Conservation (phyloP, 176 grass and related monocot genomes). For the Thinopyrum elongatum region DNA sequence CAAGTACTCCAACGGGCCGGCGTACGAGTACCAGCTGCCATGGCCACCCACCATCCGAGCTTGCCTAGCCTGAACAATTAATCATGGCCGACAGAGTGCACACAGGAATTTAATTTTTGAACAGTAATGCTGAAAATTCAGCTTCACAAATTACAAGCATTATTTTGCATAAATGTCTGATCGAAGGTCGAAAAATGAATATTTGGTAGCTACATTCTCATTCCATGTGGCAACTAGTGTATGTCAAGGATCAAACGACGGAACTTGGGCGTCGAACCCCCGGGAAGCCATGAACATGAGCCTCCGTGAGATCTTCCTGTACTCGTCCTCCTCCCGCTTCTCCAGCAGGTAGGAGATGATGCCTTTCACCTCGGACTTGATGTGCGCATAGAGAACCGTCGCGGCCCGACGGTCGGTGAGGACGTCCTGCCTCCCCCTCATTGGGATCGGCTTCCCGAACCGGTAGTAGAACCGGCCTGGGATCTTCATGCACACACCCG, state of each 20-base stretch:
- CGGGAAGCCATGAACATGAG: conserved; percentile 31
- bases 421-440: conserved; percentile 29
- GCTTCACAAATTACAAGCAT: too few species aligned
- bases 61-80: neutral
- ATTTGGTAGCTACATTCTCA: too few species aligned
- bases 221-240: conserved; percentile 5
- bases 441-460: conserved; percentile 72
- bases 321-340: conserved; percentile 60
- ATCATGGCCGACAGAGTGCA: too few species aligned
- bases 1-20: neutral
- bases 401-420: conserved; percentile 37
- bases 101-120: too few species aligned
- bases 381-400: conserved; percentile 40
- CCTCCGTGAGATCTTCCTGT: conserved; percentile 43
- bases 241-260: conserved; percentile 56
- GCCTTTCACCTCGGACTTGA: conserved; percentile 60
- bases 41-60: neutral
- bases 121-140: too few species aligned
- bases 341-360: conserved; percentile 53
- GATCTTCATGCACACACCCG: conserved; percentile 38
- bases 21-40: neutral
- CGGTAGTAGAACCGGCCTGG: conserved; percentile 68
- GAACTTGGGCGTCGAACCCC: conserved; percentile 34
- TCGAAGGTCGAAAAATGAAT: too few species aligned
- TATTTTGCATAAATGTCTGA: too few species aligned